Evolutionary conservation across 805 yeast genomes (phyloP), one percentile per base, ranked within the genome.

Genomic region (Starmerella khaoyaiensis): DNA sequence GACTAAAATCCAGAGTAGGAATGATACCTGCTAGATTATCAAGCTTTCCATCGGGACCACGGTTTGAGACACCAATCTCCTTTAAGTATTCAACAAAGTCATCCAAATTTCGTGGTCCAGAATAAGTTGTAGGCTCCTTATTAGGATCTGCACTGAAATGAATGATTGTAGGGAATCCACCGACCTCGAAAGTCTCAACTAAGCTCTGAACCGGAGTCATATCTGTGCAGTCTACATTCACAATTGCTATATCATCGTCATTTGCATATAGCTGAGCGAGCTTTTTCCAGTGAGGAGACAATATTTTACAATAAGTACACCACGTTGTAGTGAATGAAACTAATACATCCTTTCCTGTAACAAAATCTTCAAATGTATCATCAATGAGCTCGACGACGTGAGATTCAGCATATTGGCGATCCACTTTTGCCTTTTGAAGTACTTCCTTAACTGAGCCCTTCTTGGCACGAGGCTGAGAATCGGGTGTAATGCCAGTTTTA

Each of bases 291-390:
- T 54, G 56, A 2, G 79, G 77, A 40, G 63, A 60, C 47, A 75
- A 57, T 15, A 59, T 55, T 54, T 68, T 63, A 58, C 81, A 75
- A 51, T 69, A 67, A 16, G 62, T 67, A 52, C 81, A 74, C 76
- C 78, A 69, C 27, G 75, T 71, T 12, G 77, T 72, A 4, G 79
- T 69, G 49, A 77, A 69, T 2, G 71, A 65, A 17, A 77, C 64
- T 26, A 77, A 52, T 0, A 65, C 62, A 36, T 54, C 40, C 42
- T 57, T 58, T 21, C 51, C 52, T 26, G 60, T 54, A 9, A 71
- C 66, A n/a, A 50, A 36, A 5, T 59, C 53, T 39, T 63, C 64
- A 46, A 73, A 67, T 39, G 57, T 69, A 27, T 51, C 50, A 38
- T 71, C 77, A 25, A 41, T 46, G 18, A 62, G 40, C 33, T 31